A percentile compares a stretch with the other conserved stretches of the same genome.
These are phyloP conservation scores for Fusarium fujikuroi DNA, from an alignment of 2,329 filamentous ascomycete species.

Conservation along the genomic window DNA sequence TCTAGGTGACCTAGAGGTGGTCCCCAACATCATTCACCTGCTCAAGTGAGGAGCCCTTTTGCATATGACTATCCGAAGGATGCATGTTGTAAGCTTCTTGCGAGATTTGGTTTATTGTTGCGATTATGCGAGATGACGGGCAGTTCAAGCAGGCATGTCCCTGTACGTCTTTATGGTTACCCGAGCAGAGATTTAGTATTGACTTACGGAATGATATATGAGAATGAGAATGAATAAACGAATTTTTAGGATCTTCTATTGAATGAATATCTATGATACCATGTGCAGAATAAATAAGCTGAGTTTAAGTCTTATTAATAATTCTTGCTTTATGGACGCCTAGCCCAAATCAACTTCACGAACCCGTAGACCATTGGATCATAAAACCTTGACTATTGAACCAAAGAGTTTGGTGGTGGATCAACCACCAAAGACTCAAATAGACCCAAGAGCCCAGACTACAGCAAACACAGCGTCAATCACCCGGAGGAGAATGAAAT, in stretches of 20 bases:
- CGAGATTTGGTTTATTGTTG: accelerated
- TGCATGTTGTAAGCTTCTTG: accelerated
- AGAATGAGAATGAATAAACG: too few species aligned
- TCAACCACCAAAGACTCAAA: not conserved
- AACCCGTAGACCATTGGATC: too few species aligned
- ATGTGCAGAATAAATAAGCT: too few species aligned
- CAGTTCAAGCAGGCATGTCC: not conserved
- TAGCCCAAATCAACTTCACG: too few species aligned
- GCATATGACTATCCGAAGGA: accelerated
- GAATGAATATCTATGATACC: too few species aligned
- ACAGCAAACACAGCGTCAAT: not conserved
- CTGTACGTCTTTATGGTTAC: too few species aligned
- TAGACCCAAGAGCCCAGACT: not conserved
- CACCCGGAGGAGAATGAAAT: too few species aligned
- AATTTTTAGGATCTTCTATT: too few species aligned
- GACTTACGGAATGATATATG: too few species aligned
- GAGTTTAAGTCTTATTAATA: too few species aligned
- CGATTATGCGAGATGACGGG: too few species aligned
- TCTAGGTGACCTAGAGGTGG: accelerated
- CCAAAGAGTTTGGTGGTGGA: accelerated
- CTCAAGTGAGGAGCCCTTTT: not conserved
- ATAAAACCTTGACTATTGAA: not conserved
- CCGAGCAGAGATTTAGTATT: accelerated
- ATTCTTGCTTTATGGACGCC: too few species aligned
- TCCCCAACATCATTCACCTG: not conserved